Percentiles rank a stretch among this genome's conserved stretches.
These are phyloP conservation scores for Trypanosoma avium DNA, from an alignment of 208 protist genomes.

Conservation along the genomic window DNA sequence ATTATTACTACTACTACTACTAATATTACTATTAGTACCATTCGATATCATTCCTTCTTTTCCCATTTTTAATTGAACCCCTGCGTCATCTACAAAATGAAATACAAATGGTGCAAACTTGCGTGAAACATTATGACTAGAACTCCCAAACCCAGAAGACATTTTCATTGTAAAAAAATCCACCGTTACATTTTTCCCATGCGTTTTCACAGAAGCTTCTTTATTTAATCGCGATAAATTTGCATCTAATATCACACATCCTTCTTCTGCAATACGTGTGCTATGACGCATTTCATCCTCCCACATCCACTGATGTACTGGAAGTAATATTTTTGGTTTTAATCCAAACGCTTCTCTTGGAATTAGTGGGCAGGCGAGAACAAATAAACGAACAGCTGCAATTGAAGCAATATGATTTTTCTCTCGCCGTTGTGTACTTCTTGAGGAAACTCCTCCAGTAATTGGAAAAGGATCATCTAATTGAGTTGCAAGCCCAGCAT, in stretches of 20 bases:
- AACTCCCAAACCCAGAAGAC: slow-evolving; percentile 31
- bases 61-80: slow-evolving; percentile 45
- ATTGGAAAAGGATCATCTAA: slow-evolving; percentile 81
- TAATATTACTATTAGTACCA: too few species aligned
- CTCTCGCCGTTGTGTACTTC: slow-evolving; percentile 63
- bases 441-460: slow-evolving; percentile 33
- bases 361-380: slow-evolving; percentile 70
- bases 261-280: slow-evolving; percentile 68
- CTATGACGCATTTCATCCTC: slow-evolving; percentile 85
- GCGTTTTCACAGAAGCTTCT: slow-evolving; percentile 38
- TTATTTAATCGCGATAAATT: slow-evolving; percentile 36
- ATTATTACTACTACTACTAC: too few species aligned
- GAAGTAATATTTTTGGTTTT: slow-evolving; percentile 72
- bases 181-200: slow-evolving; percentile 50
- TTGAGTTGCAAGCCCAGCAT: slow-evolving; percentile 51
- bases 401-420: slow-evolving; percentile 86
- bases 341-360: slow-evolving; percentile 69
- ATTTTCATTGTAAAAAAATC: slow-evolving; percentile 80
- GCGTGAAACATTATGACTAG: slow-evolving; percentile 67
- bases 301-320: slow-evolving; percentile 88
- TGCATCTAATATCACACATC: slow-evolving; percentile 69
- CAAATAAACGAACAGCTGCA: slow-evolving; percentile 72
- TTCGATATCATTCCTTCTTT: slow-evolving; percentile 54
- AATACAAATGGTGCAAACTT: slow-evolving; percentile 81
- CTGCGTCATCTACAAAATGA: slow-evolving; percentile 69